These are phyloP conservation scores for Ustilago nuda DNA, from an alignment of 1,284 basidiomycete species.

Conservation along the genomic window DNA sequence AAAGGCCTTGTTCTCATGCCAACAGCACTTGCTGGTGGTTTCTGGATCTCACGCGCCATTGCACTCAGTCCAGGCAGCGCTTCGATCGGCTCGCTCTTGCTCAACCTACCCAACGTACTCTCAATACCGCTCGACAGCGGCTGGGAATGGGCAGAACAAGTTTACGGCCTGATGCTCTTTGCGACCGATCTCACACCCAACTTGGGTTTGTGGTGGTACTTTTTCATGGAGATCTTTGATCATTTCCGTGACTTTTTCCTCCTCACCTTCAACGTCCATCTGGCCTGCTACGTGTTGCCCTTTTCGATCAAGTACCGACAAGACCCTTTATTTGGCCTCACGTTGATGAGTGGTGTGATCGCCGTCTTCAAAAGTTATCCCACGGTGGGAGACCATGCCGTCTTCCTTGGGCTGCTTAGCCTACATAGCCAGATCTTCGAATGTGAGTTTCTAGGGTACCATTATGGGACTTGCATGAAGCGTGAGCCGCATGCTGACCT, in stretches of 20 bases:
- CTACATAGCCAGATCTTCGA: slow-evolving; percentile 86
- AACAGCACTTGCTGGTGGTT: slow-evolving; percentile 22
- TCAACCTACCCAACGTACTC: slow-evolving; percentile 23
- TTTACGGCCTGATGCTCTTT: slow-evolving; percentile 83
- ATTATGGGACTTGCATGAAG: neutral
- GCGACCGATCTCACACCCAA: slow-evolving; percentile 80
- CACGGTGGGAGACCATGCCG: slow-evolving; percentile 85
- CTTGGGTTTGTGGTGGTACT: slow-evolving; percentile 97
- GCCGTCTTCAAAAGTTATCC: slow-evolving; percentile 93
- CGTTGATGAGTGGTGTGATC: slow-evolving; percentile 81
- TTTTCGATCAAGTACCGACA: slow-evolving; percentile 88
- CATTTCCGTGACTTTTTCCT: slow-evolving; percentile 96
- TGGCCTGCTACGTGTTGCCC: slow-evolving; percentile 84
- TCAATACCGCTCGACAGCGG: slow-evolving; percentile 73
- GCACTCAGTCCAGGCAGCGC: slow-evolving; percentile 30
- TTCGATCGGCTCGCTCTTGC: slow-evolving; percentile 8
- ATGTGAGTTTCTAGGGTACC: slow-evolving; percentile 73
- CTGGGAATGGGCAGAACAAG: slow-evolving; percentile 77
- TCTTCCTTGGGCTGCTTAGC: slow-evolving; percentile 83
- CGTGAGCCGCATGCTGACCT: slow-evolving; percentile 31
- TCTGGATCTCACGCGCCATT: slow-evolving; percentile 43
- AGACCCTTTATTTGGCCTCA: slow-evolving; percentile 84
- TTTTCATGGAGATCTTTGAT: slow-evolving; percentile 99
- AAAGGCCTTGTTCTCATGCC: slow-evolving; percentile 40
- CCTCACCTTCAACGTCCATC: slow-evolving; percentile 91